Evolutionary conservation across 2,329 filamentous ascomycete genomes (phyloP).

Genomic region (Fusarium sp.): DNA sequence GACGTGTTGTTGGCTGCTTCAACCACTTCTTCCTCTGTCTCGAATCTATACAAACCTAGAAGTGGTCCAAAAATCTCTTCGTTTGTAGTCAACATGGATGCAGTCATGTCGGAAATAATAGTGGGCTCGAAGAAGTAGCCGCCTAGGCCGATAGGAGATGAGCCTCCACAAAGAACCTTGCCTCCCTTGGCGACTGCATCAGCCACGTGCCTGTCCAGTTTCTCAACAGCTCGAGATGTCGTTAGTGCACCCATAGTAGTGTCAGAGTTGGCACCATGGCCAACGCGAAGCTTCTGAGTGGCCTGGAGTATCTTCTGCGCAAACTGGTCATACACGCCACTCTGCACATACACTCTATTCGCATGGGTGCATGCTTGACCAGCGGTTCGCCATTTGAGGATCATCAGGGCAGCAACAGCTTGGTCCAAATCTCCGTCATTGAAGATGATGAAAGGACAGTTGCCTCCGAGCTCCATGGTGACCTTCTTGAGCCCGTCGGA

Average conservation of each 20-base stretch:
- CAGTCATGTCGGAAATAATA: background rate
- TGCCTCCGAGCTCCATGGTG: constrained; percentile 79
- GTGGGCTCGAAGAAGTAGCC: constrained; percentile 5
- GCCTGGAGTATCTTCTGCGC: background rate
- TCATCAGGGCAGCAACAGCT: background rate
- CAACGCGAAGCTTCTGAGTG: background rate
- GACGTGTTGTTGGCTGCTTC: background rate
- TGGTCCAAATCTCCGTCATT: constrained; percentile 70
- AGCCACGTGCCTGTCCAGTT: background rate
- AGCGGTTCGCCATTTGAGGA: constrained; percentile 75
- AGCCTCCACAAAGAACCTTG: background rate
- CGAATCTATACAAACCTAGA: background rate
- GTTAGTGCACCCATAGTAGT: background rate
- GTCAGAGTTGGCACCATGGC: background rate
- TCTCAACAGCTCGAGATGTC: background rate
- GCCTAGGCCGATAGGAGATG: background rate
- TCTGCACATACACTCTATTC: background rate
- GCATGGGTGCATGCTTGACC: constrained; percentile 68
- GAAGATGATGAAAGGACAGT: constrained; percentile 76
- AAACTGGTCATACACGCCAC: background rate
- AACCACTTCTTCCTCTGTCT: background rate
- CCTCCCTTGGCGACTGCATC: background rate
- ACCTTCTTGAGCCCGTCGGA: constrained; percentile 76
- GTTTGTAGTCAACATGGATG: background rate
- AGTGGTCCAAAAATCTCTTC: constrained; percentile 1